Base-by-base conservation (phyloP, 2,329 filamentous ascomycete species). In the Drechmeria coniospora region DNA sequence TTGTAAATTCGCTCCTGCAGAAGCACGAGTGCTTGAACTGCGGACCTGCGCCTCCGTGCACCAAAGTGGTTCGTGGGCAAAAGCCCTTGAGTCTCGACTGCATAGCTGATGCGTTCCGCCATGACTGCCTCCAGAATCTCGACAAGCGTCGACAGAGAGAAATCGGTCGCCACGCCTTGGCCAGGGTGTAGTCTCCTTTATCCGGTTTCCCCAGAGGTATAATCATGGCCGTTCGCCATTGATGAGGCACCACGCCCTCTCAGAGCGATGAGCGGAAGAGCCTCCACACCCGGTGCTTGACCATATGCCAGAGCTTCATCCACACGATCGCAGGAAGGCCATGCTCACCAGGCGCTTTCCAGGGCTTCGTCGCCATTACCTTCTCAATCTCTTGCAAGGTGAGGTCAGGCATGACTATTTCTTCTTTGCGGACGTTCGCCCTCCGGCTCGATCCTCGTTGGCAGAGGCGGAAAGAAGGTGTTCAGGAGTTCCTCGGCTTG, bases 121-220 rank as follows among this genome's bases (percentile, higher is more conserved):
- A 28, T 15, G 14, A 28, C 27, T 22, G 27, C 27, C 18, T 28
- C 27, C 15, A 28, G 14, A 10, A 28, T 28, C 29, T 46, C 46
- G 4, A 40, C 39, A 1, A 45, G 28, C 9, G 35, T 45, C 7
- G 37, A 23, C 1, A 45, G 32, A 44, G 36, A n/a, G 36, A 42
- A 33, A 45, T 46, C 20, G 32, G 39, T 24, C 40, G 22, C 35
- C 30, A 43, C 10, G 30, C 37, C 26, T 45, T 43, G 18, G 37
- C 35, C 6, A 36, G 27, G 18, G 32, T 38, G 29, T 45, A 46
- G 36, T 45, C 36, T 4, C 21, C 30, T 22, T 45, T 41, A n/a
- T 28, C 30, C 10, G 32, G 36, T 25, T 45, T 46, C 34, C 36
- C 42, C 1, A 47, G 33, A 9, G 36, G 43, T 9, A 47, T 42